A percentile compares a stretch with the other conserved stretches of the same genome.
Evolutionary conservation across 2,329 filamentous ascomycete species (phyloP).

Genomic region (Talaromyces sp.): DNA sequence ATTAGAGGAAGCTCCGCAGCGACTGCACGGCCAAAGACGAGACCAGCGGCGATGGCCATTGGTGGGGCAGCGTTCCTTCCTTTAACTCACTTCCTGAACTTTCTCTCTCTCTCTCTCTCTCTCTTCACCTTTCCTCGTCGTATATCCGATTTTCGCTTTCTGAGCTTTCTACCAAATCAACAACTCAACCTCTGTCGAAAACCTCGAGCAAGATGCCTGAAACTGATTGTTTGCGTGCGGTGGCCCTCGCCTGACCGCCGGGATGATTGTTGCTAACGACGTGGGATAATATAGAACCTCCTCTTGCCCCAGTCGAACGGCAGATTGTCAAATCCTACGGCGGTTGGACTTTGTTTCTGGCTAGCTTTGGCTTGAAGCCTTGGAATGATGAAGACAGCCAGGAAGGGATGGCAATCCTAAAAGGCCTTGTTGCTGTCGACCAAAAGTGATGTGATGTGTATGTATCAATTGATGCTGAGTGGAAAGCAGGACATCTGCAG

Average conservation of each 20-base stretch:
- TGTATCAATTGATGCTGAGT: neutral
- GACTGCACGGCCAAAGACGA: neutral
- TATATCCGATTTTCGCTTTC: neutral
- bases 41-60: neutral
- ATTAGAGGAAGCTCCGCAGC: neutral
- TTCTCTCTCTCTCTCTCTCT: neutral
- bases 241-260: too few relatives aligned
- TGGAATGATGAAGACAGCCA: slow-evolving; percentile 19
- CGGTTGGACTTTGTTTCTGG: slow-evolving; percentile 23
- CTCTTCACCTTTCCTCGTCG: neutral
- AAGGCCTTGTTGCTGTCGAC: neutral
- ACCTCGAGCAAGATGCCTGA: slow-evolving; percentile 1
- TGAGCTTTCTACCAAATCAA: neutral
- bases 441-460: neutral
- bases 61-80: neutral
- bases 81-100: neutral
- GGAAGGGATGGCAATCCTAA: slow-evolving; percentile 16
- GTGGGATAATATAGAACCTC: slow-evolving; percentile 17
- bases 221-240: slow-evolving; percentile 1
- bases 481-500: neutral
- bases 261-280: neutral
- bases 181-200: neutral
- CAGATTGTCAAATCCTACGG: slow-evolving; percentile 23
- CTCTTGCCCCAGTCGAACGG: slow-evolving; percentile 20
- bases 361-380: slow-evolving; percentile 19